Conservation (phyloP, 140 eudicot genomes). For the Erigeron philadelphicus region DNA sequence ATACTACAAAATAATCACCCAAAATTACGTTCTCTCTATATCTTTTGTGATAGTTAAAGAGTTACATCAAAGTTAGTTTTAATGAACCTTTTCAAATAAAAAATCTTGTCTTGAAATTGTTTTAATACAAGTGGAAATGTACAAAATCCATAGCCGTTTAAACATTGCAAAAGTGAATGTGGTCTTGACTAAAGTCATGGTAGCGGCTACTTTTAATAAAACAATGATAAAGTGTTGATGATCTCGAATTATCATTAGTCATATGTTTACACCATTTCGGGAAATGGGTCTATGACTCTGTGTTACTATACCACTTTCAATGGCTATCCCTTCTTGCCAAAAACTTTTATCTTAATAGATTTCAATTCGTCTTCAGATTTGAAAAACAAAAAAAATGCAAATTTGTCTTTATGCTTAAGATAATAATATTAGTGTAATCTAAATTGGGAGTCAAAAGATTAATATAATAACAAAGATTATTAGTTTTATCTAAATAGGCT, state of each 20-base stretch:
- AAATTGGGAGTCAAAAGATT: no score
- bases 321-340: slow-evolving; percentile 27
- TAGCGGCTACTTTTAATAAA: slow-evolving; percentile 32
- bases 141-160: not conserved
- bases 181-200: slow-evolving; percentile 19
- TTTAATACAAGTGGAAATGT: not conserved
- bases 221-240: slow-evolving; percentile 21
- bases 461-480: no score
- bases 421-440: no score
- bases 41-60: no score
- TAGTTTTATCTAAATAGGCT: no score
- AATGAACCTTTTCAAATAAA: no score
- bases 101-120: not conserved
- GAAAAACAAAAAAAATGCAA: no score
- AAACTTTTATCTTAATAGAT: slow-evolving; percentile 7
- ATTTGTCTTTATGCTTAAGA: no score
- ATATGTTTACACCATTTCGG: slow-evolving; percentile 28
- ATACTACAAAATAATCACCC: no score
- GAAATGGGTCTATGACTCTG: slow-evolving; percentile 30
- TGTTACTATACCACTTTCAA: slow-evolving; percentile 29
- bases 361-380: no score
- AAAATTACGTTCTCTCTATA: no score
- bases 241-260: slow-evolving; percentile 17
- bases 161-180: slow-evolving; percentile 13
- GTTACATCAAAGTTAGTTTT: no score